A percentile compares a stretch with the other conserved stretches of the same genome.
Conservation (phyloP, 345 rosid species). For the Pseudoturritis turrita region DNA sequence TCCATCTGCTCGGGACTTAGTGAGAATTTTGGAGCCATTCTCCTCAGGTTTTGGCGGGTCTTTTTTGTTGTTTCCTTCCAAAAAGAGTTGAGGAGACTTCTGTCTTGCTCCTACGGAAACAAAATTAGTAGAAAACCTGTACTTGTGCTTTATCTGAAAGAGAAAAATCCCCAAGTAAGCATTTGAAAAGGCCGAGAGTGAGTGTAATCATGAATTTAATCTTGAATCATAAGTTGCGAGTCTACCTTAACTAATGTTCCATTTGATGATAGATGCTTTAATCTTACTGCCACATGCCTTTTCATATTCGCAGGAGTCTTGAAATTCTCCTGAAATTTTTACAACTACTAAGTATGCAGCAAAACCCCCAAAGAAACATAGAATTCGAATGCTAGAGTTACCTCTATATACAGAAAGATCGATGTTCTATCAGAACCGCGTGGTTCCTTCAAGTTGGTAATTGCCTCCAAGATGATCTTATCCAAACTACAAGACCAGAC, state of each 20-base stretch:
- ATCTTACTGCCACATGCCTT: conserved; percentile 68
- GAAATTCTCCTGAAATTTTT: conserved; percentile 64
- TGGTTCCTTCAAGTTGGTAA: conserved; percentile 71
- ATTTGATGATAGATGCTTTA: conserved; percentile 69
- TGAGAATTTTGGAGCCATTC: conserved; percentile 40
- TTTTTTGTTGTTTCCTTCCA: conserved; percentile 54
- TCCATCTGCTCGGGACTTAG: conserved; percentile 51
- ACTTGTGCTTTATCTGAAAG: conserved; percentile 77
- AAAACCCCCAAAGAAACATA: neutral
- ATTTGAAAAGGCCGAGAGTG: conserved; percentile 1
- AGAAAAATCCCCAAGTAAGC: neutral
- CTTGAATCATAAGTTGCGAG: neutral
- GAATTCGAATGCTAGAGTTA: conserved; percentile 18
- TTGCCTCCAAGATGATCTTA: conserved; percentile 71
- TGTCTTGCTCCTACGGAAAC: conserved; percentile 43
- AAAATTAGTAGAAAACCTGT: conserved; percentile 48
- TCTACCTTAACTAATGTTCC: conserved; percentile 82
- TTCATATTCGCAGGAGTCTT: conserved; percentile 61
- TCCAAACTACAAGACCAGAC: conserved; percentile 59
- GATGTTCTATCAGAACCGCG: conserved; percentile 82
- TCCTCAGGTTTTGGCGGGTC: conserved; percentile 44
- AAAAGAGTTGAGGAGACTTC: conserved; percentile 35
- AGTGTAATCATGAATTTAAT: neutral
- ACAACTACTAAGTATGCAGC: conserved; percentile 10
- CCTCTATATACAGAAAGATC: conserved; percentile 79